Base-by-base conservation (phyloP, 2,329 filamentous ascomycete species). In the Fusarium subglutinans region DNA sequence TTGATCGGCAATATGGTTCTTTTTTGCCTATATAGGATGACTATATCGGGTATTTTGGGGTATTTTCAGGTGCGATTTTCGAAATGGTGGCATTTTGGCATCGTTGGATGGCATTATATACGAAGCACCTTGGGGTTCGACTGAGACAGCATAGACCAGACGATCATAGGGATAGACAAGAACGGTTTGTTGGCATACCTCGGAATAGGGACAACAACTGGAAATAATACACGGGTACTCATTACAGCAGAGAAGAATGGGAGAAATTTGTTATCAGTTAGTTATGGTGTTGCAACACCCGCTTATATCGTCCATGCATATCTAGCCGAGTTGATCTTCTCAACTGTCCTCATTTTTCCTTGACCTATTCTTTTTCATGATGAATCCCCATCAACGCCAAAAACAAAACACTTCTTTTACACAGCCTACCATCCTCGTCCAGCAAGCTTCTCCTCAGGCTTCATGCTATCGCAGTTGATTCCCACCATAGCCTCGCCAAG, bases 401-500 rank as follows among this genome's bases (percentile, higher is more conserved):
- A 67, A 65, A 43, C 22, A 64, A 60, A 61, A 14, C 15, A 22
- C n/a, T 17, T 26, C 15, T 6, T 18, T 13, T 37, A 28, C 33
- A 33, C 76, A 5, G 14, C 8, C 8, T 90, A 98, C 94, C 94
- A 98, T 15, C 96, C 96, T 68, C 96, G 87, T 69, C 90, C 91
- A 37, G 95, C 93, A 84, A 98, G 86, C 89, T 94, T 97, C 84
- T 98, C 92, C 67, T 88, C 88, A 61, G 94, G 90, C 71, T 88
- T 87, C 92, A 98, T 92, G 77, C 88, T 90, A 71, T 90, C 90
- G 75, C 94, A 93, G 84, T 96, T 98, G 80, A 98, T 94, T 33
- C 96, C 96, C 17, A 98, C 95, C 94, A 98, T 99, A 43, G 96
- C 95, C 89, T 98, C 95, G n/a, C 96, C 96, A 35, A 98, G 86